Conservation (phyloP, 2,329 filamentous ascomycete genomes). For the Aspergillus intermedius region DNA sequence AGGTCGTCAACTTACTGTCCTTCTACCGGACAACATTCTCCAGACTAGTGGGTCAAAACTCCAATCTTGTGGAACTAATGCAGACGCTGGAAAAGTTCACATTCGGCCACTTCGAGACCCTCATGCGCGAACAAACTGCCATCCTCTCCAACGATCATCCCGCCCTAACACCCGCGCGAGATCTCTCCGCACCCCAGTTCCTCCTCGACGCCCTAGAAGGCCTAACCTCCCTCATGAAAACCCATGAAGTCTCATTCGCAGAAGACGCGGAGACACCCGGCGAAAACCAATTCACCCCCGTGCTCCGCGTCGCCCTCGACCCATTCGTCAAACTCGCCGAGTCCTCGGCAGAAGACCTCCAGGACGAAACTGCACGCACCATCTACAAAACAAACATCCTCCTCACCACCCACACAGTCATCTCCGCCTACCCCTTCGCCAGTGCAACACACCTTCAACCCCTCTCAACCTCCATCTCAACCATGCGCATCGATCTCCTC, state of each 20-base stretch:
- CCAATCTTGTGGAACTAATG: conserved; percentile 64
- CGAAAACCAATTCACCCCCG: conserved; percentile 64
- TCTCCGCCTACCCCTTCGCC: conserved; percentile 53
- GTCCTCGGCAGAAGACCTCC: conserved; percentile 45
- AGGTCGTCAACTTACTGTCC: conserved; percentile 76
- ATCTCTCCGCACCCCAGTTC: conserved; percentile 73
- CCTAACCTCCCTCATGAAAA: conserved; percentile 72
- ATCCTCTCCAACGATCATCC: conserved; percentile 68
- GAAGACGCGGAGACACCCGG: conserved; percentile 44
- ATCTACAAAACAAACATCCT: conserved; percentile 45
- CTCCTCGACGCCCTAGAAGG: conserved; percentile 72
- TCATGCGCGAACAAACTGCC: conserved; percentile 64
- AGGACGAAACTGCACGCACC: conserved; percentile 39
- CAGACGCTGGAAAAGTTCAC: conserved; percentile 66
- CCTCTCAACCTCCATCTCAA: conserved; percentile 49
- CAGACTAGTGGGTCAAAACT: conserved; percentile 65
- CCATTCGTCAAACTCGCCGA: conserved; percentile 67
- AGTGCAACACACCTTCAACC: conserved; percentile 51
- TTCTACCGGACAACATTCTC: conserved; percentile 86
- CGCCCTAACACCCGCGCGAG: conserved; percentile 61
- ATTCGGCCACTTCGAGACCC: conserved; percentile 70
- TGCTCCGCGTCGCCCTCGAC: conserved; percentile 73
- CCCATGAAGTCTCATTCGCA: conserved; percentile 72
- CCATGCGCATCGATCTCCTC: conserved; percentile 48
- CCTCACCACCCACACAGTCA: conserved; percentile 32